phyloP scores from a whole-genome alignment of 495 filamentous ascomycete species.

The Letharia columbiana region DNA sequence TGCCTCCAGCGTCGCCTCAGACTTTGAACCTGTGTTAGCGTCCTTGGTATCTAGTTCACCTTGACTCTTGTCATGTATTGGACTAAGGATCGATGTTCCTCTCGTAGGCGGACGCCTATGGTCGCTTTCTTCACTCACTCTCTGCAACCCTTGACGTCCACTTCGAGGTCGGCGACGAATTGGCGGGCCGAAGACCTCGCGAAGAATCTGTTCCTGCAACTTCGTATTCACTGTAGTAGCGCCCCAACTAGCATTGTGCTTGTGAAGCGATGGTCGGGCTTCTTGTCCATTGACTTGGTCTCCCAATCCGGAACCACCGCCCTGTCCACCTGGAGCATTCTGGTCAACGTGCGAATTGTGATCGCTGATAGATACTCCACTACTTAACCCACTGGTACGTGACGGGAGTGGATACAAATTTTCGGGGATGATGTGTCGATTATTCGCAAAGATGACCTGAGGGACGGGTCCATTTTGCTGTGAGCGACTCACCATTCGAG shows the following conservation, averaged over 20 bases:
- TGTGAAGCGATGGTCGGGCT: slow-evolving; percentile 31
- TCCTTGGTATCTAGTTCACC: neutral
- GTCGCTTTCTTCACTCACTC: slow-evolving; percentile 21
- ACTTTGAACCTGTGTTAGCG: neutral
- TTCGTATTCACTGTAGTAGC: slow-evolving; percentile 88
- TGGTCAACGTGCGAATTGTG: neutral
- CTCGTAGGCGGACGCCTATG: neutral
- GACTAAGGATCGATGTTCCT: neutral
- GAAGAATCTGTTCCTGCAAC: slow-evolving; percentile 82
- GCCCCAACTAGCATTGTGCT: slow-evolving; percentile 68
- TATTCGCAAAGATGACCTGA: slow-evolving; percentile 91
- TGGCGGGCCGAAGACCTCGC: slow-evolving; percentile 83
- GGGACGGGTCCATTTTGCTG: slow-evolving; percentile 58
- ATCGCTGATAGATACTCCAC: neutral
- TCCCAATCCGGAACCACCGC: neutral
- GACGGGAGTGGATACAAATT: slow-evolving; percentile 50
- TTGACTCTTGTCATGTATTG: neutral
- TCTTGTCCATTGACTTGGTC: neutral
- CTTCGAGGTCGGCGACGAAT: slow-evolving; percentile 58
- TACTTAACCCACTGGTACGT: neutral
- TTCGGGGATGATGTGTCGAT: slow-evolving; percentile 87
- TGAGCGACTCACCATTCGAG: slow-evolving; percentile 73
- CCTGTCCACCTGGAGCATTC: neutral
- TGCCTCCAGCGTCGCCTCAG: neutral
- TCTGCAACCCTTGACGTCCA: slow-evolving; percentile 49